Evolutionary conservation across 2,329 filamentous ascomycete genomes (phyloP).

Genomic region (Coleophoma cylindrospora): DNA sequence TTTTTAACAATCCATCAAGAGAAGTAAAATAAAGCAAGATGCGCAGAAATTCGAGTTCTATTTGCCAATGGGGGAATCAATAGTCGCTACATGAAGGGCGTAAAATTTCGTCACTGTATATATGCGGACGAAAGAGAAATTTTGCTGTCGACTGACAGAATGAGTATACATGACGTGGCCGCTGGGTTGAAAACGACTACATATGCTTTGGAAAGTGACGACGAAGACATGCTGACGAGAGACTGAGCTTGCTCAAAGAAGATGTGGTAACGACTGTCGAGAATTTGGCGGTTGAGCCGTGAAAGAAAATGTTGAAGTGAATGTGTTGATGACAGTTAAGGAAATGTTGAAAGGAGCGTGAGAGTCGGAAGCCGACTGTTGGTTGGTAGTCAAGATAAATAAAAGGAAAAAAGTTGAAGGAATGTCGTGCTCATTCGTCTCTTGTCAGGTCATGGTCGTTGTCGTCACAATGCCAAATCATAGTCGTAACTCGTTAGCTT

Average conservation of each 20-base stretch:
- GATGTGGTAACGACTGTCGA: conserved; percentile 11
- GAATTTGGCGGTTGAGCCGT: conserved; percentile 7
- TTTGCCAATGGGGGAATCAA: conserved; percentile 4
- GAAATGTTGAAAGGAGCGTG: conserved; percentile 13
- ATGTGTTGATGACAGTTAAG: conserved; percentile 15
- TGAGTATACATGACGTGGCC: too few relatives aligned
- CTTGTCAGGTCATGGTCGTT: conserved; percentile 14
- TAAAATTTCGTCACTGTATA: background rate
- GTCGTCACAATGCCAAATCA: too few relatives aligned
- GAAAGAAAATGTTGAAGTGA: conserved; percentile 28
- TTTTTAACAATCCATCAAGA: background rate
- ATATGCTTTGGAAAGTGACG: background rate
- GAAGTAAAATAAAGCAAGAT: background rate
- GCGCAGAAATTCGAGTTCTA: background rate
- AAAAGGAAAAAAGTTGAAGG: conserved; percentile 22
- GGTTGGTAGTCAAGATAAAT: conserved; percentile 10
- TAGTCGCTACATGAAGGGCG: conserved; percentile 1
- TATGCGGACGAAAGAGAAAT: too few relatives aligned
- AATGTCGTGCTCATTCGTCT: conserved; percentile 23
- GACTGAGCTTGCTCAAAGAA: conserved; percentile 13
- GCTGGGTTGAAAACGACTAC: background rate
- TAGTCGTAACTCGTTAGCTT: too few relatives aligned
- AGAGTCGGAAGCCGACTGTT: conserved; percentile 12
- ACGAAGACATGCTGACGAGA: conserved; percentile 8
- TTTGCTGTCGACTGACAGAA: background rate